Percentiles rank a stretch among this genome's conserved stretches.
These are phyloP conservation scores for Pseudonitzschia pungens DNA, from an alignment of 108 stramenopile species.

Conservation along the genomic window DNA sequence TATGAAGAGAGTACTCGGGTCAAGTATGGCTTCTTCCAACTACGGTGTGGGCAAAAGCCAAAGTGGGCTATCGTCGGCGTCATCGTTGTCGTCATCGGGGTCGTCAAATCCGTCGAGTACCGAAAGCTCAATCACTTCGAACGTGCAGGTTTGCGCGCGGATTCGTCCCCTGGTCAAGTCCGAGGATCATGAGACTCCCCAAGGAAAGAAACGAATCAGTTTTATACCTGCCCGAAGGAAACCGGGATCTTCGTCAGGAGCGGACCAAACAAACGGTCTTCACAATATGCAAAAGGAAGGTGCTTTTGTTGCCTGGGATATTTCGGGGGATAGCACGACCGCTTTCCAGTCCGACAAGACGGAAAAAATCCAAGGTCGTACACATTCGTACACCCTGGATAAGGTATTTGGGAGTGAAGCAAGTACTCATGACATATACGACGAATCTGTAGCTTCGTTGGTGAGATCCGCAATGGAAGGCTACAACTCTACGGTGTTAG, in stretches of 20 bases:
- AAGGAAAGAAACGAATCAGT: too few relatives aligned
- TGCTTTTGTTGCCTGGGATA: constrained; percentile 45
- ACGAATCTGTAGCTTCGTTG: constrained; percentile 44
- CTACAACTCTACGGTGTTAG: constrained; percentile 91
- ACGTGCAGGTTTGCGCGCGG: constrained; percentile 54
- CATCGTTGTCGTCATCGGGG: background rate
- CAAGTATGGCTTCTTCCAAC: background rate
- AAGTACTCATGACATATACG: constrained; percentile 51
- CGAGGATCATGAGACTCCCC: background rate
- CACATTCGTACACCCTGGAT: constrained; percentile 63
- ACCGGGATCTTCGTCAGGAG: background rate
- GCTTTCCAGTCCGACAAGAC: constrained; percentile 35
- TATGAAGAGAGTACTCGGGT: constrained; percentile 13
- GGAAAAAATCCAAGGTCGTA: constrained; percentile 45
- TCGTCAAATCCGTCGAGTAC: background rate
- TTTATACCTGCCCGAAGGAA: too few relatives aligned
- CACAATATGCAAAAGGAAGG: background rate
- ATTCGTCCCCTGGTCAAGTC: constrained; percentile 36
- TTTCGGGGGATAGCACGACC: constrained; percentile 36
- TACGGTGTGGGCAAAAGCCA: background rate
- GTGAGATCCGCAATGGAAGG: constrained; percentile 82
- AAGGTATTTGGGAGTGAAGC: constrained; percentile 50
- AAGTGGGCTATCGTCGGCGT: background rate
- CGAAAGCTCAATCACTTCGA: constrained; percentile 14
- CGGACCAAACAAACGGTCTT: background rate